A percentile compares a stretch with the other conserved stretches of the same genome.
phyloP scores from a whole-genome alignment of 306 rosid species.

The Cucurbita ficifolia region DNA sequence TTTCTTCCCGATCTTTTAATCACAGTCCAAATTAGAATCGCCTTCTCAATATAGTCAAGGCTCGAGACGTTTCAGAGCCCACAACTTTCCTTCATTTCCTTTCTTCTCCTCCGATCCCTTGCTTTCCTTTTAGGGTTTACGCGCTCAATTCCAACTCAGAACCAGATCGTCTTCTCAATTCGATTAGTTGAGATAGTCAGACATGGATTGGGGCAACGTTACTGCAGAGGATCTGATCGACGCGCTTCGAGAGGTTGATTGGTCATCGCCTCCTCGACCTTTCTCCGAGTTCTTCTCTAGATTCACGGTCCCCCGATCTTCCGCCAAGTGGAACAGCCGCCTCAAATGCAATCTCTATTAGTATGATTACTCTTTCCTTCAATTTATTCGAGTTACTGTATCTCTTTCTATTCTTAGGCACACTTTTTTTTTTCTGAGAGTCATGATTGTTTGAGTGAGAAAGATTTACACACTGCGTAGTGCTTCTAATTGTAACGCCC shows the following conservation, averaged over 20 bases:
- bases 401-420: not conserved
- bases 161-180: not conserved
- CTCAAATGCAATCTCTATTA: constrained; percentile 98
- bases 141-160: not conserved
- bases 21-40: not conserved
- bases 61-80: not conserved
- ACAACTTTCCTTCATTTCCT: not conserved
- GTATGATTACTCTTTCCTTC: constrained; percentile 20
- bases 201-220: constrained; percentile 97
- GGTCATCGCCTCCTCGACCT: constrained; percentile 99
- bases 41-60: not conserved
- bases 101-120: not conserved
- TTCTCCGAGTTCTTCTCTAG: constrained; percentile 82
- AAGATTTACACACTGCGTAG: not conserved
- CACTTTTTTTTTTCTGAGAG: not conserved
- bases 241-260: constrained; percentile 95
- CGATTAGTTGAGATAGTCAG: not conserved
- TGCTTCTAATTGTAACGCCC: not conserved
- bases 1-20: not conserved
- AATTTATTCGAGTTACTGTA: not conserved
- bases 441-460: not conserved
- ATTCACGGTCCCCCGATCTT: constrained; percentile 75
- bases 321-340: constrained; percentile 81
- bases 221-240: constrained; percentile 91
- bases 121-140: constrained; percentile 2